These are phyloP conservation scores for Coemansia guatemalensis DNA, from an alignment of 192 early-diverging fungal species.

Conservation along the genomic window DNA sequence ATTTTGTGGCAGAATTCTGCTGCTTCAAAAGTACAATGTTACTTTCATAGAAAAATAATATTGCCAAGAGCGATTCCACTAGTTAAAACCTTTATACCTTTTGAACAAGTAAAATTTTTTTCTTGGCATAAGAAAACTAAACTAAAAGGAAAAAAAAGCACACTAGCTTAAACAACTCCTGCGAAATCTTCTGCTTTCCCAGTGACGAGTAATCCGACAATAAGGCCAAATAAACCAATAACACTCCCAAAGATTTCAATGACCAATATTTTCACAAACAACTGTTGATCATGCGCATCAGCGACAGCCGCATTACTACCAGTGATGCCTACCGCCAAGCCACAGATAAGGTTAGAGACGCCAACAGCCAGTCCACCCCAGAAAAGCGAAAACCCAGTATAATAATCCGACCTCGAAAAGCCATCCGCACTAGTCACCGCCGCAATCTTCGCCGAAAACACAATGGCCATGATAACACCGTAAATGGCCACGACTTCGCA, in stretches of 20 bases:
- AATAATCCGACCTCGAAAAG: constrained; percentile 65
- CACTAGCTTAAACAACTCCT: constrained; percentile 13
- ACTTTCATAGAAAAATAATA: too few relatives aligned
- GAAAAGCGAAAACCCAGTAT: constrained; percentile 90
- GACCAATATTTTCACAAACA: constrained; percentile 98
- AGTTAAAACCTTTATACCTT: too few relatives aligned
- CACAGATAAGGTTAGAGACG: constrained; percentile 89
- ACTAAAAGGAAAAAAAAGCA: constrained; percentile 1
- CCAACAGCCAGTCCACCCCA: constrained; percentile 97
- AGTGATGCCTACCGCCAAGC: constrained; percentile 88
- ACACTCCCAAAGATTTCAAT: constrained; percentile 97
- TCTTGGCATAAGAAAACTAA: background rate
- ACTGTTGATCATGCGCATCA: constrained; percentile 88
- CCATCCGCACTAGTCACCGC: constrained; percentile 52
- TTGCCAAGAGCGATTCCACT: background rate
- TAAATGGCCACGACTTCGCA: constrained; percentile 99
- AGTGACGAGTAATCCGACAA: constrained; percentile 83
- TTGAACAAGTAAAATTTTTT: too few relatives aligned
- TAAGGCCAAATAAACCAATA: constrained; percentile 95
- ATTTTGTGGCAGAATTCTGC: too few relatives aligned
- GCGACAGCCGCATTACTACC: constrained; percentile 94
- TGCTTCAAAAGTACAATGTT: too few relatives aligned
- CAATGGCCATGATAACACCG: constrained; percentile 97
- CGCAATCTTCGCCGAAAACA: constrained; percentile 85
- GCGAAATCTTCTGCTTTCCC: constrained; percentile 54